phyloP scores from a whole-genome alignment of 768 basidiomycete genomes.

The Russula ochroleuca region DNA sequence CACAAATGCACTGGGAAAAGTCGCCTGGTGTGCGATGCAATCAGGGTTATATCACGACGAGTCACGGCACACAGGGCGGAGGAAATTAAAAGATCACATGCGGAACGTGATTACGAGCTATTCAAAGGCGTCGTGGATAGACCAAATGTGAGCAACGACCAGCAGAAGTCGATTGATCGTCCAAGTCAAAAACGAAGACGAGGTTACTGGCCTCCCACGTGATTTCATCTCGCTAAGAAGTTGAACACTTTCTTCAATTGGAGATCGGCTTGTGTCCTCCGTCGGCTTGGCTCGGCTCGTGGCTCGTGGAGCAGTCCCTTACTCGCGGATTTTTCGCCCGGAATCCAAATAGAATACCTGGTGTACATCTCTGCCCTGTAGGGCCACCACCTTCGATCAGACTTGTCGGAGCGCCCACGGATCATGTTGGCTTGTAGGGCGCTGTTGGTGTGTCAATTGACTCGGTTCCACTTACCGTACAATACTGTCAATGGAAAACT shows the following conservation, averaged over 20 bases:
- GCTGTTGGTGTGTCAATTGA: background rate
- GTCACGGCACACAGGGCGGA: background rate
- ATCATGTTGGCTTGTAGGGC: background rate
- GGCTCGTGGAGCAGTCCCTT: background rate
- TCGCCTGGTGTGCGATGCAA: background rate
- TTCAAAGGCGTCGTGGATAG: background rate
- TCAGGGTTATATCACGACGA: background rate
- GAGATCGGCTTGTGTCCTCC: background rate
- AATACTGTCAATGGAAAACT: too few species aligned
- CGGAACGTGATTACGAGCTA: background rate
- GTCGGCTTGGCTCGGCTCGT: too few species aligned
- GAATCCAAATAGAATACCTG: conserved; percentile 2
- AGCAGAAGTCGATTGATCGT: background rate
- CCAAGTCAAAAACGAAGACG: background rate
- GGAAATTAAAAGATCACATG: background rate
- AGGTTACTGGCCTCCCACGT: background rate
- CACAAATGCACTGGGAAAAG: background rate
- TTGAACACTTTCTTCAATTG: too few species aligned
- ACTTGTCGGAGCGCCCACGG: background rate
- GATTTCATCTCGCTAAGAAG: background rate
- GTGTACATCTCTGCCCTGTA: background rate
- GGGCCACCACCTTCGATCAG: background rate
- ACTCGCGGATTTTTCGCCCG: background rate
- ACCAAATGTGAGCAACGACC: background rate
- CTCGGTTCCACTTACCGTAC: background rate